phyloP scores from a whole-genome alignment of 768 basidiomycete species.

The Collybia mongolica region DNA sequence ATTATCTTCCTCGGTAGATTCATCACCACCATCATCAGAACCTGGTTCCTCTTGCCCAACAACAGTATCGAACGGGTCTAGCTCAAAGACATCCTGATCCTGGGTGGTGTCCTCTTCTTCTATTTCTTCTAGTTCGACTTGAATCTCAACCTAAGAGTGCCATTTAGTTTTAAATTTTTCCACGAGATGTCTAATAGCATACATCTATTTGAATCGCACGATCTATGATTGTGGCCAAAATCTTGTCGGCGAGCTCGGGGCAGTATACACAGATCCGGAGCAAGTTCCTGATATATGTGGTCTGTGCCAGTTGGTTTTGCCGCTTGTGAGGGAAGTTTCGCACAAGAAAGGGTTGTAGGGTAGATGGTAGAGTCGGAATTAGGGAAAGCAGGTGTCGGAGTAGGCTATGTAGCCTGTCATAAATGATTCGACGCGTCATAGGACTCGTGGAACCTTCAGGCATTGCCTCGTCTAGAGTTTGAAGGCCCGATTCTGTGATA shows the following conservation, averaged over 20 bases:
- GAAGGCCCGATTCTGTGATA: constrained; percentile 65
- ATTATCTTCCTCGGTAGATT: constrained; percentile 47
- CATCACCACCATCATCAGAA: constrained; percentile 54
- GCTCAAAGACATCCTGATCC: constrained; percentile 63
- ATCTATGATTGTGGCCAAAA: constrained; percentile 86
- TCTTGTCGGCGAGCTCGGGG: constrained; percentile 79
- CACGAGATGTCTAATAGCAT: constrained; percentile 27
- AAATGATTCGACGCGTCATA: constrained; percentile 79
- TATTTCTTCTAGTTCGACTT: constrained; percentile 90
- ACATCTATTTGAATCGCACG: constrained; percentile 97
- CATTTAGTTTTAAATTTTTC: not conserved
- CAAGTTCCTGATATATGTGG: constrained; percentile 89
- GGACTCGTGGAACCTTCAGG: constrained; percentile 68
- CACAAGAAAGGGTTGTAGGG: constrained; percentile 81
- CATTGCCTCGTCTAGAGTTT: constrained; percentile 53
- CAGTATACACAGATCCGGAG: constrained; percentile 85
- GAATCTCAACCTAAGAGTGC: constrained; percentile 83
- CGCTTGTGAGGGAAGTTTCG: constrained; percentile 93
- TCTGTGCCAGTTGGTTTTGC: constrained; percentile 73
- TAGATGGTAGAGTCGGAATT: constrained; percentile 88
- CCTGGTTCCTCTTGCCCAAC: constrained; percentile 73
- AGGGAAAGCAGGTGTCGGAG: constrained; percentile 85
- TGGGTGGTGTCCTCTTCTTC: constrained; percentile 62
- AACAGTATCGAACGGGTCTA: constrained; percentile 85
- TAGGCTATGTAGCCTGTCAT: constrained; percentile 83